Percentiles rank a stretch among this genome's conserved stretches.
Evolutionary conservation across 2,329 filamentous ascomycete species (phyloP).

Genomic region (Ambrosiella beaveri): DNA sequence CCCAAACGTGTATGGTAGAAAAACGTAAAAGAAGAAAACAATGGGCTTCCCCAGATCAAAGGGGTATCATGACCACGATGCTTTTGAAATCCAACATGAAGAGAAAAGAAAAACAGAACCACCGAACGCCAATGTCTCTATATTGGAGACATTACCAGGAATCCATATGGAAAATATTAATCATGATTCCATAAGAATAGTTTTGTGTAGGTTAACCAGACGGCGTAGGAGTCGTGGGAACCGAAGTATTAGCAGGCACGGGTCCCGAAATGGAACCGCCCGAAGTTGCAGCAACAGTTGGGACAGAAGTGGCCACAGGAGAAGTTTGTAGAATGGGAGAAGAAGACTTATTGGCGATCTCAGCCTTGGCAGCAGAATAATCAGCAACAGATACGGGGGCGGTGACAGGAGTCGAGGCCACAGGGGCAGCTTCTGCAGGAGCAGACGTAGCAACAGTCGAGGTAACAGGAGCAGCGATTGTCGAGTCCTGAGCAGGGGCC

Average conservation of each 20-base stretch:
- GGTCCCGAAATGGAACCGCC: background rate
- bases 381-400: background rate
- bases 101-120: constrained; percentile 1
- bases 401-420: background rate
- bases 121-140: background rate
- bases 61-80: background rate
- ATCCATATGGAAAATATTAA: too few relatives aligned
- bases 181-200: too few relatives aligned
- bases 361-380: background rate
- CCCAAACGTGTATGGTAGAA: background rate
- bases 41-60: background rate
- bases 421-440: background rate
- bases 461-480: background rate
- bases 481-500: background rate
- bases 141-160: background rate
- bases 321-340: background rate
- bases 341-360: background rate
- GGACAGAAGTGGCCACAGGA: background rate
- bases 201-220: too few relatives aligned
- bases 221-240: too few relatives aligned
- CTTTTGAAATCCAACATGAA: background rate
- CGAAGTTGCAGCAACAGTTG: background rate
- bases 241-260: background rate
- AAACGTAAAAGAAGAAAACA: background rate
- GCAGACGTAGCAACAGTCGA: background rate